Evolutionary conservation across 2,329 filamentous ascomycete genomes (phyloP), one percentile per base, ranked within the genome.

Genomic region (Aspergillus ustus): DNA sequence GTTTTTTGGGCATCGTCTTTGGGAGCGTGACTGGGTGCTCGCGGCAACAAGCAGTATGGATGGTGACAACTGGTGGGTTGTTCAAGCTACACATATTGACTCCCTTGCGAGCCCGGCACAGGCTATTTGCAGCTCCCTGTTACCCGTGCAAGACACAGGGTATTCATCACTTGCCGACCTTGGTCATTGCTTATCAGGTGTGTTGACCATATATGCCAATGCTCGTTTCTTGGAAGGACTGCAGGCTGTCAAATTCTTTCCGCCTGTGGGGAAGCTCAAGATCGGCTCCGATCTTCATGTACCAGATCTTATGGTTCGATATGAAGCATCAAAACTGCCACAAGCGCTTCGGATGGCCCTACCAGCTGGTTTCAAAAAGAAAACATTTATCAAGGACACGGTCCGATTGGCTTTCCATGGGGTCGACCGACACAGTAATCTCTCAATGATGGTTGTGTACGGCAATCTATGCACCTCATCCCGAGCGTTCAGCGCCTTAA

Each of bases 1-100:
- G 17, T 91, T 93, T 79, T 88, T 96, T 65, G 86, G 84, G 69
- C 89, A 88, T 69, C 81, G 81, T 61, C 87, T 86, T n/a, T 96
- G 93, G 91, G 83, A 83, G 9, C 73, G 84, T 15, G 81, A 85
- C 56, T 97, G 92, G 91, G 86, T 89, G 64, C 79, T 96, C 44
- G 88, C 89, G 66, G 84, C 90, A 50, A 87, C 87, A 56, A 83
- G 92, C 73, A 88, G 89, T 72, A 82, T 91, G 71, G 83, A 84
- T 70, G 91, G 91, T 57, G 91, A 95, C 72, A 84, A 84, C 63
- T 96, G 91, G 91, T 93, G 89, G 87, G 80, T 93, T 62, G 81
- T 92, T 28, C 75, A 76, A 62, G 61, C 76, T 40, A 34, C 29
- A 17, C 55, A 66, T 25, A 53, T 53, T 51, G 60, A 60, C 5